Percentiles rank a stretch among this genome's conserved stretches.
Conservation (phyloP, 495 filamentous ascomycete species). For the Penicillium daleae region DNA sequence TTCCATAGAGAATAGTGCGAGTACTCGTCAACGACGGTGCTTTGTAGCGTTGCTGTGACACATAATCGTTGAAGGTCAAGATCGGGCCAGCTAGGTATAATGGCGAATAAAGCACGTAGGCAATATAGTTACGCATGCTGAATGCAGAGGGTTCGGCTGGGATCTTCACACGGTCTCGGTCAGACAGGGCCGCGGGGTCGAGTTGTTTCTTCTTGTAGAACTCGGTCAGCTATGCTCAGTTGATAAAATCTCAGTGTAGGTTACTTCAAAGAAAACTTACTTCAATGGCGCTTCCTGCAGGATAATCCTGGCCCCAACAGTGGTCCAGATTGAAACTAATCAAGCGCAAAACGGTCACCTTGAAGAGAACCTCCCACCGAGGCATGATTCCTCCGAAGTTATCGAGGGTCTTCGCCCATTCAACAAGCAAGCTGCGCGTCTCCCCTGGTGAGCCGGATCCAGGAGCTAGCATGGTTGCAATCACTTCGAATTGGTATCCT, state of each 20-base stretch:
- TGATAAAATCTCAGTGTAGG: constrained; percentile 4
- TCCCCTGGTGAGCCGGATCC: constrained; percentile 29
- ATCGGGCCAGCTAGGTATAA: constrained; percentile 93
- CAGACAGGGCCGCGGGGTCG: constrained; percentile 81
- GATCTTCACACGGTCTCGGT: constrained; percentile 79
- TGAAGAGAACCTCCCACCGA: constrained; percentile 95
- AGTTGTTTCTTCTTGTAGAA: constrained; percentile 95
- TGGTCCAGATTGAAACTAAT: constrained; percentile 98
- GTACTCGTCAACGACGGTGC: constrained; percentile 64
- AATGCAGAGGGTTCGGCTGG: constrained; percentile 74
- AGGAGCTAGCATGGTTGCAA: constrained; percentile 57
- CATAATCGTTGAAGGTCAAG: constrained; percentile 97
- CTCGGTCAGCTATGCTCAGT: constrained; percentile 53
- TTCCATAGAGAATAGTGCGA: constrained; percentile 76
- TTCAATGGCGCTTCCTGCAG: constrained; percentile 74
- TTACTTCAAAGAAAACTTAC: constrained; percentile 56
- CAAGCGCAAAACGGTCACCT: constrained; percentile 88
- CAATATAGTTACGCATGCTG: constrained; percentile 79
- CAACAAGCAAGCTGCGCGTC: constrained; percentile 44
- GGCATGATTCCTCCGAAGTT: constrained; percentile 77
- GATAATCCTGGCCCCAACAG: constrained; percentile 81
- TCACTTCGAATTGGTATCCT: constrained; percentile 72
- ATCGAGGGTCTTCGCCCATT: constrained; percentile 71
- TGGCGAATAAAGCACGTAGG: constrained; percentile 87
- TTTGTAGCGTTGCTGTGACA: constrained; percentile 79